phyloP scores from a whole-genome alignment of 768 basidiomycete species.

The Suillus paluster region DNA sequence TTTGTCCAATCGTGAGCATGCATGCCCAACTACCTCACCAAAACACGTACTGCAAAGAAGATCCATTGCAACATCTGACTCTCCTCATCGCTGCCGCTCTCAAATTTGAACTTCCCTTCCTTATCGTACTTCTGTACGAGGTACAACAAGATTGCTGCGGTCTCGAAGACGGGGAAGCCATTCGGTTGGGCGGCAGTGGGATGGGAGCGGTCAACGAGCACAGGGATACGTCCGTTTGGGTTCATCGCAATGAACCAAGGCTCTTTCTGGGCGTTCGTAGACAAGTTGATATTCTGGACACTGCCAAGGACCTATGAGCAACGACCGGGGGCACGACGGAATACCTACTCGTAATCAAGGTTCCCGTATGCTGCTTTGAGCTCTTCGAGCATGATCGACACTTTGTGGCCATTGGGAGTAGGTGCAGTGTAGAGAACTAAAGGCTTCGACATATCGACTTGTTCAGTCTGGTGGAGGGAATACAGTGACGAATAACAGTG shows the following conservation, averaged over 20 bases:
- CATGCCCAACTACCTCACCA: background rate
- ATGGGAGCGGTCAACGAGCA: slow-evolving; percentile 62
- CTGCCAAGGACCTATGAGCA: slow-evolving; percentile 34
- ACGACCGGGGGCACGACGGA: background rate
- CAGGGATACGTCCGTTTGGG: slow-evolving; percentile 76
- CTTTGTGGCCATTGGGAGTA: slow-evolving; percentile 65
- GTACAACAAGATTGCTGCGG: slow-evolving; percentile 83
- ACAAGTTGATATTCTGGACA: slow-evolving; percentile 57
- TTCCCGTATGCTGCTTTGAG: slow-evolving; percentile 57
- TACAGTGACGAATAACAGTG: background rate
- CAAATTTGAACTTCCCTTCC: slow-evolving; percentile 71
- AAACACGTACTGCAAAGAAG: slow-evolving; percentile 67
- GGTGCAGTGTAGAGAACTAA: slow-evolving; percentile 39
- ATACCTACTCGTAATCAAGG: slow-evolving; percentile 54
- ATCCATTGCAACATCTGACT: slow-evolving; percentile 86
- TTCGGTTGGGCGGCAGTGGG: slow-evolving; percentile 30
- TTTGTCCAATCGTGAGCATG: slow-evolving; percentile 2
- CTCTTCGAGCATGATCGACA: slow-evolving; percentile 64
- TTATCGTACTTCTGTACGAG: slow-evolving; percentile 82
- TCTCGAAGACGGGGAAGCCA: slow-evolving; percentile 75
- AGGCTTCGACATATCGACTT: slow-evolving; percentile 25
- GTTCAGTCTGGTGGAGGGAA: background rate
- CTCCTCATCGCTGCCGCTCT: slow-evolving; percentile 60
- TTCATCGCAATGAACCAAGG: slow-evolving; percentile 78
- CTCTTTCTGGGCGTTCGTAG: slow-evolving; percentile 77